Base-by-base conservation (phyloP, 2,329 filamentous ascomycete genomes). In the Claviceps quebecensis region DNA sequence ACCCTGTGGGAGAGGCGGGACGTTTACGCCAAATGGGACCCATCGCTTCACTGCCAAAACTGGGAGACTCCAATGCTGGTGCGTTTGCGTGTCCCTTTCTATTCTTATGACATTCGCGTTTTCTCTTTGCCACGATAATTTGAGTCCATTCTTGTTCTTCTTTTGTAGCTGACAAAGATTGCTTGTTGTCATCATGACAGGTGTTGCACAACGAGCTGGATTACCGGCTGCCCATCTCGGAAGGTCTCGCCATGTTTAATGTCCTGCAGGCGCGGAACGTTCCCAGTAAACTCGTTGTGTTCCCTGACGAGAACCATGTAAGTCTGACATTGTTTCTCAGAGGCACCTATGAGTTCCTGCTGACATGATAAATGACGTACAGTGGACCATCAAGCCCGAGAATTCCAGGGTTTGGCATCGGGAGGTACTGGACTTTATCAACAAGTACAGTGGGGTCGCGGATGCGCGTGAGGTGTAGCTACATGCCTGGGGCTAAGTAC, bases 341-440 rank as follows among this genome's bases (percentile, higher is more conserved):
- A 3, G 11, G 17, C 16, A 26, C 8, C 9, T 39, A 13, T 22
- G 38, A 38, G 36, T 14, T 26, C 5, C 23, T 23, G 19, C 37
- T 55, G 23, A 59, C 46, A 5, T 5, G 16, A 45, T 29, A 7
- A 45, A n/a, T 5, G 4, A 34, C 29, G 29, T 34, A 5, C 48
- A 81, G 78, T 83, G 87, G 87, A 89, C 96, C 4, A 63, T 95
- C 50, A 95, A 95, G 64, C 87, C 85, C 0, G 91, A 96, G 68
- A 97, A 97, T 65, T 86, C 83, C 3, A 70, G 96, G 17, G 76
- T 94, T 19, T 97, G 93, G 93, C 89, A 97, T 61, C 78, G 78
- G 52, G 86, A 88, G 53, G 89, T 97, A 16, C 63, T 96, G 34
- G 80, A 80, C 52, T 96, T 86, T 81, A 82, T 83, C 56, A 83